phyloP scores from a whole-genome alignment of 176 grass and related monocot species.

The Thalia dealbata region DNA sequence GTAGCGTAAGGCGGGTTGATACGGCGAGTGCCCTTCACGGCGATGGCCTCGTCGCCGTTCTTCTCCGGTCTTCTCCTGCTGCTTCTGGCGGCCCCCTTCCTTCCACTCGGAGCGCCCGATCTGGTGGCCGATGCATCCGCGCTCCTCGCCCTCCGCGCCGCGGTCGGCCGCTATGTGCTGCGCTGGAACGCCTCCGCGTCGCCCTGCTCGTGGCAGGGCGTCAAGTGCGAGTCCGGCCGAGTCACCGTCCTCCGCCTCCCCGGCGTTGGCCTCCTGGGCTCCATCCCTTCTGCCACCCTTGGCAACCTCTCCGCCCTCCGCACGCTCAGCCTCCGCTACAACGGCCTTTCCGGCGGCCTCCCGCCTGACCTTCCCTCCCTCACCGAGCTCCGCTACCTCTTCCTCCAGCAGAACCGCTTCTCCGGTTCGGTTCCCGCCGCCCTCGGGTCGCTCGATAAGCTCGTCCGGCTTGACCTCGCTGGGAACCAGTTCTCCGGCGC shows the following conservation, averaged over 20 bases:
- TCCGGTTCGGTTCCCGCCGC: conserved; percentile 34
- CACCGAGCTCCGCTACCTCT: conserved; percentile 32
- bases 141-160: conserved; percentile 41
- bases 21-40: background rate
- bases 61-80: background rate
- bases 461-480: conserved; percentile 35
- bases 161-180: conserved; percentile 30
- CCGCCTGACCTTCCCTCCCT: conserved; percentile 29
- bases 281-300: conserved; percentile 27
- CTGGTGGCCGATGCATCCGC: conserved; percentile 36
- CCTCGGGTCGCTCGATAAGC: conserved; percentile 22
- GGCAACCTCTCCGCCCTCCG: conserved; percentile 55
- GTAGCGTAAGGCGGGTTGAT: background rate
- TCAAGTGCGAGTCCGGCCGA: conserved; percentile 31
- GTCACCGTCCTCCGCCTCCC: conserved; percentile 45
- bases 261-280: conserved; percentile 18
- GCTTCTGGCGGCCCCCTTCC: background rate
- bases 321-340: conserved; percentile 53
- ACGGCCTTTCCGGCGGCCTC: conserved; percentile 33
- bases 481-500: conserved; percentile 31
- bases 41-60: background rate
- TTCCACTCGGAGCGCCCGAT: conserved; percentile 12
- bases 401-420: conserved; percentile 42
- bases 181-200: conserved; percentile 28
- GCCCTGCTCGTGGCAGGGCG: conserved; percentile 41